phyloP scores from a whole-genome alignment of 257 asterid genomes.

The Penstemon newberryi region DNA sequence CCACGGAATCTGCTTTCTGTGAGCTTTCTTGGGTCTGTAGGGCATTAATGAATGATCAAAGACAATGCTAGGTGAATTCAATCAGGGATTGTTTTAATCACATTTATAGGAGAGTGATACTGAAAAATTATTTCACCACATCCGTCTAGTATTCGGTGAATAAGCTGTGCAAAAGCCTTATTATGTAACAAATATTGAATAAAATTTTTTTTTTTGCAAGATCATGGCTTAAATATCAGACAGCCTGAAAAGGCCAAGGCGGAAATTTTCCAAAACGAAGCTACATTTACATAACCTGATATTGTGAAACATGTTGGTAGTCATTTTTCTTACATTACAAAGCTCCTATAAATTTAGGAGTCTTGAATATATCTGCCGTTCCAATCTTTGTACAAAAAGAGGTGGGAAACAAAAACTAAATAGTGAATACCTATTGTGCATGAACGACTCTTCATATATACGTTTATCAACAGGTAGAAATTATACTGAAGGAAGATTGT shows the following conservation, averaged over 20 bases:
- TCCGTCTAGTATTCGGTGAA: too few relatives aligned
- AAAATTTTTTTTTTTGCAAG: neutral
- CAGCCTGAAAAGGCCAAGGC: neutral
- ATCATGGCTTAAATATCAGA: neutral
- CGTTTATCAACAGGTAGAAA: conserved; percentile 20
- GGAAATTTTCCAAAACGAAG: conserved; percentile 21
- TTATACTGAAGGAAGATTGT: conserved; percentile 8
- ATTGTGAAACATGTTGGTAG: conserved; percentile 1
- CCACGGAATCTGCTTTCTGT: too few relatives aligned
- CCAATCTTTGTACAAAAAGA: conserved; percentile 19
- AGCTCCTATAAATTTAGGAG: conserved; percentile 6
- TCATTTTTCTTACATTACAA: conserved; percentile 2
- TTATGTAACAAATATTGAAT: neutral
- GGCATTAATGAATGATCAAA: too few relatives aligned
- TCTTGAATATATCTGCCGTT: conserved; percentile 6
- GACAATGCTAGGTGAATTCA: too few relatives aligned
- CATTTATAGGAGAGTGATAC: too few relatives aligned
- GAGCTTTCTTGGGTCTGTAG: too few relatives aligned
- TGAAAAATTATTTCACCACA: too few relatives aligned
- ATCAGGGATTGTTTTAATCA: too few relatives aligned
- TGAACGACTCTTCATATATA: conserved; percentile 18
- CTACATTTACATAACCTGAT: neutral
- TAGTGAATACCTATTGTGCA: neutral
- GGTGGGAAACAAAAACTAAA: neutral
- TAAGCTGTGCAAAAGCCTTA: too few relatives aligned